Conservation (phyloP, 805 yeast species). For the Schwanniomyces yamadae region DNA sequence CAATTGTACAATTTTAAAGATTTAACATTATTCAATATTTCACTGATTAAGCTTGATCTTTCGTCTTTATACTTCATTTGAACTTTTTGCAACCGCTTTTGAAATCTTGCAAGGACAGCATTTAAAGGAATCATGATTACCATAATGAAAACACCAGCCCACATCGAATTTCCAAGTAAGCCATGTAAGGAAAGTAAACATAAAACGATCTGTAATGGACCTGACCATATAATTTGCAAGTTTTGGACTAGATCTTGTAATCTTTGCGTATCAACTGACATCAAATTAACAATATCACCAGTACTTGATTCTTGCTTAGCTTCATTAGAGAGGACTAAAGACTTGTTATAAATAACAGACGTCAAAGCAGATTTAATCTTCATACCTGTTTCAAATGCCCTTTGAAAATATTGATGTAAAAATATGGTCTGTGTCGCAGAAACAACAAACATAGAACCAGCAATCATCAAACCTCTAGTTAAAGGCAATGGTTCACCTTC, state of each 20-base stretch:
- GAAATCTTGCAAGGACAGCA: conserved; percentile 62
- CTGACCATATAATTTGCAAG: conserved; percentile 84
- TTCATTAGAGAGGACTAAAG: conserved; percentile 68
- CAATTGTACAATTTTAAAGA: conserved; percentile 92
- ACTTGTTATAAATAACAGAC: conserved; percentile 64
- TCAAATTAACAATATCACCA: conserved; percentile 91
- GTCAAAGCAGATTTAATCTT: conserved; percentile 68
- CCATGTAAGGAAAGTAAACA: conserved; percentile 73
- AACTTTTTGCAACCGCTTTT: conserved; percentile 69
- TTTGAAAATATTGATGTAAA: conserved; percentile 76
- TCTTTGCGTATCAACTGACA: conserved; percentile 93
- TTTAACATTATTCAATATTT: conserved; percentile 86
- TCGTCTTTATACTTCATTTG: conserved; percentile 93
- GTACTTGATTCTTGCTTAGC: conserved; percentile 70
- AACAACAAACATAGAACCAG: conserved; percentile 69
- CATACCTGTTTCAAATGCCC: conserved; percentile 75
- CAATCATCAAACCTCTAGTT: conserved; percentile 73
- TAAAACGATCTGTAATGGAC: conserved; percentile 81
- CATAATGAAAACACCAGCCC: conserved; percentile 90
- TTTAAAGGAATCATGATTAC: conserved; percentile 77
- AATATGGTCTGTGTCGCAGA: conserved; percentile 77
- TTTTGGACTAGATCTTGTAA: conserved; percentile 79
- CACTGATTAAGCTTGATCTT: conserved; percentile 85
- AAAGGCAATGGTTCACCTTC: conserved; percentile 52
- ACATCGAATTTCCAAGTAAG: conserved; percentile 84